Base-by-base conservation (phyloP, 768 basidiomycete species). In the Asterophora parasitica region DNA sequence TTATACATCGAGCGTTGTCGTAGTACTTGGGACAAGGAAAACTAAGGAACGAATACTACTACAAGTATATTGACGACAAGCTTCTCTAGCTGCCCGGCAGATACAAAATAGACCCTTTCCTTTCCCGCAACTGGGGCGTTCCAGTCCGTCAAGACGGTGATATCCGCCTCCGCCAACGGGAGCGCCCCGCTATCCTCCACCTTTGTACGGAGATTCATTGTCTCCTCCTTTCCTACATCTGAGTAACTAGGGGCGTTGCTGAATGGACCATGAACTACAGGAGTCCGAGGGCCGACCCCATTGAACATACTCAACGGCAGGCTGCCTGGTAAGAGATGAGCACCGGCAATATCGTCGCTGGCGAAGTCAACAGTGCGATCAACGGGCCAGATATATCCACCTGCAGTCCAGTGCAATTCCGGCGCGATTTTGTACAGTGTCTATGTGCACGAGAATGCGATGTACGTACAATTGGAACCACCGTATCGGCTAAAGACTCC, bases 321-420 rank as follows among this genome's bases (percentile, higher is more conserved):
- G 52, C 65, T 38, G 30, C 58, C 56, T 55, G 56, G 37, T 38
- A 49, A 38, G 33, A 52, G 45, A 5, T 57, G 49, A 15, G 55
- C 47, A 4, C 52, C 48, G 28, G 61, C 56, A 45, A 65, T 61
- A 47, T 71, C 64, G 32, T 82, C 78, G 43, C 69, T 69, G 32
- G 72, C 72, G 46, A 78, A 75, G 57, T 89, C 85, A 15, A 89
- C 82, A 0, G 78, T 75, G 42, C 78, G 77, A 57, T 86, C 83
- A 19, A 79, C 71, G 0, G 87, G 81, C 88, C 89, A 91, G 51
- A 91, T 73, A 61, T 85, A 89, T 15, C 87, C 87, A 1, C 87
- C 88, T 27, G 89, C 88, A 13, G 82, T 80, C 83, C 86, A 91
- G 50, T 85, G 85, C 1, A 91, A 73, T 51, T 85, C 85, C 0